phyloP scores from a whole-genome alignment of 805 yeast genomes.

The Metschnikowia drakensbergensis region DNA sequence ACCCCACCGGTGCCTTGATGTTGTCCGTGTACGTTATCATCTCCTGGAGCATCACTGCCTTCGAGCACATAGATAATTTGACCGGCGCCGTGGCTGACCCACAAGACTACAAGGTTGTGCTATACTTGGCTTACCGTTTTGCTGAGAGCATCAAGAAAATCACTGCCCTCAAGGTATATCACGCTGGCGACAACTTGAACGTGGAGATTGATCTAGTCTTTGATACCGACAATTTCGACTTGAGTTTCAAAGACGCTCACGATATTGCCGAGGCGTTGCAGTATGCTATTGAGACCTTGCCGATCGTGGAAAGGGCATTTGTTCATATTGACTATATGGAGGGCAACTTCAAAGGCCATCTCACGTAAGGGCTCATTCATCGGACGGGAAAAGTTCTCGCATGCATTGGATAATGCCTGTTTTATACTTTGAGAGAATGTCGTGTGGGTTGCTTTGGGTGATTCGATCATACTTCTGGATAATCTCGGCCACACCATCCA shows the following conservation, averaged over 20 bases:
- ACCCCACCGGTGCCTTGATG: slow-evolving; percentile 66
- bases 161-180: slow-evolving; percentile 67
- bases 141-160: slow-evolving; percentile 62
- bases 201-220: slow-evolving; percentile 74
- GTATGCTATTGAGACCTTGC: slow-evolving; percentile 73
- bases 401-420: slow-evolving; percentile 17
- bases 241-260: slow-evolving; percentile 63
- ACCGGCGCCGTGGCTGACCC: slow-evolving; percentile 69
- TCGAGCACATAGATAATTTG: slow-evolving; percentile 69
- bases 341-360: slow-evolving; percentile 42
- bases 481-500: slow-evolving; percentile 19
- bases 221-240: slow-evolving; percentile 37
- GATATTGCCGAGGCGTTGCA: slow-evolving; percentile 80
- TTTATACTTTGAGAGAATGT: slow-evolving; percentile 30
- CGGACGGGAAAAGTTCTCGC: slow-evolving; percentile 9
- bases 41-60: slow-evolving; percentile 62
- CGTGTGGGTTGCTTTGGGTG: slow-evolving; percentile 25
- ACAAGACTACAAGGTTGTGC: slow-evolving; percentile 59
- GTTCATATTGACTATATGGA: slow-evolving; percentile 70
- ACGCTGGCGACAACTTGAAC: slow-evolving; percentile 71
- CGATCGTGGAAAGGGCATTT: slow-evolving; percentile 75
- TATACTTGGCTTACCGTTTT: slow-evolving; percentile 65
- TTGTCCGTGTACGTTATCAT: slow-evolving; percentile 58
- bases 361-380: slow-evolving; percentile 18
- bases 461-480: slow-evolving; percentile 29